Conservation (phyloP, 129 eudicot species). For the Saposhnikovia divaricata region DNA sequence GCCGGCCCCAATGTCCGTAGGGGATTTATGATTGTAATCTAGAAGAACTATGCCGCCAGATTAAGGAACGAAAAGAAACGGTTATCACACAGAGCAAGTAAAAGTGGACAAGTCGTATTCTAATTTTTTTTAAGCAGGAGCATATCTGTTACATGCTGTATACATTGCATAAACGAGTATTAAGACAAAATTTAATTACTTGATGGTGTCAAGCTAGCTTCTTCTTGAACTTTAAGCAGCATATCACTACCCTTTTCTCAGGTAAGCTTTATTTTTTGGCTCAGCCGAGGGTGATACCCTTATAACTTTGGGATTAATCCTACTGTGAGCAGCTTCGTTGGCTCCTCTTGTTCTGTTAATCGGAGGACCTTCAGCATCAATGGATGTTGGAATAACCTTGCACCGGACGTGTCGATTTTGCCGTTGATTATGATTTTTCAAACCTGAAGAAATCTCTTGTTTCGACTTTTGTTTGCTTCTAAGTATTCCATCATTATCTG, state of each 20-base stretch:
- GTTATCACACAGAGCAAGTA: neutral
- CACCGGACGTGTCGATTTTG: slow-evolving; percentile 47
- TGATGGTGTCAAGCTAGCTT: neutral
- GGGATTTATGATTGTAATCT: neutral
- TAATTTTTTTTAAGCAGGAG: neutral
- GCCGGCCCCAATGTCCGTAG: neutral
- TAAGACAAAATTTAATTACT: neutral
- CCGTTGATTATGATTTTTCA: slow-evolving; percentile 24
- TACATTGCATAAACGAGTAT: neutral
- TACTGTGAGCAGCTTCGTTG: slow-evolving; percentile 24
- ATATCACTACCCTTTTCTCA: slow-evolving; percentile 7
- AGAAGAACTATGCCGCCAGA: neutral
- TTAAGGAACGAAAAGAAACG: neutral
- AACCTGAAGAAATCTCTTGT: slow-evolving; percentile 23
- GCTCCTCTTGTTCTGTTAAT: slow-evolving; percentile 14
- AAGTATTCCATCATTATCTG: slow-evolving; percentile 49
- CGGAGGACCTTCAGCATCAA: slow-evolving; percentile 16
- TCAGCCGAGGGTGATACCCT: slow-evolving; percentile 7
- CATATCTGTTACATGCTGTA: neutral
- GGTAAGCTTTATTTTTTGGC: slow-evolving; percentile 9
- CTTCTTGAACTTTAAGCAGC: neutral
- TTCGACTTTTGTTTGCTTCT: slow-evolving; percentile 31
- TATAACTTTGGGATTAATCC: slow-evolving; percentile 11
- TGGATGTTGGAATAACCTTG: slow-evolving; percentile 30
- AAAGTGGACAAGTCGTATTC: neutral